A percentile compares a stretch with the other conserved stretches of the same genome.
phyloP scores from a whole-genome alignment of 257 asterid species.

The Solanum stenotomum region DNA sequence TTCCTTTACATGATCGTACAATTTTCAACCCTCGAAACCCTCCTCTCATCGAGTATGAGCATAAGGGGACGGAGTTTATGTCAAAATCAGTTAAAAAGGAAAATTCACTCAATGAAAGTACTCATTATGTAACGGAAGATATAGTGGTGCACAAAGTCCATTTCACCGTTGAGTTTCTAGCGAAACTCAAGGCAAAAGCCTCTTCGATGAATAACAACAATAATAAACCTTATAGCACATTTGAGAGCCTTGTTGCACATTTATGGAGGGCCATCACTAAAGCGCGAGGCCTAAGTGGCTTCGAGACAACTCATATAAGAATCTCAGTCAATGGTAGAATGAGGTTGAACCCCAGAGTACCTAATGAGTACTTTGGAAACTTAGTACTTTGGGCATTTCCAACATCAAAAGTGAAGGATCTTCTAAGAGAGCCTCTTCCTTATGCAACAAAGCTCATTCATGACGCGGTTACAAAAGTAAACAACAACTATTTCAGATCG shows the following conservation, averaged over 20 bases:
- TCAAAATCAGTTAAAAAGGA: conserved; percentile 16
- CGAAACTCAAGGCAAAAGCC: conserved; percentile 50
- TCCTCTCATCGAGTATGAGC: conserved; percentile 49
- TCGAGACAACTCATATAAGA: conserved; percentile 49
- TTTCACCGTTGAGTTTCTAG: conserved; percentile 45
- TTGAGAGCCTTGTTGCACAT: conserved; percentile 77
- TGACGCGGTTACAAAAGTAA: conserved; percentile 42
- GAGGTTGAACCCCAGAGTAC: conserved; percentile 48
- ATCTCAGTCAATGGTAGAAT: conserved; percentile 70
- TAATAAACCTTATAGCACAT: conserved; percentile 53
- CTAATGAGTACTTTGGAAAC: conserved; percentile 68
- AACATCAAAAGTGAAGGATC: conserved; percentile 31
- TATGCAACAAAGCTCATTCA: conserved; percentile 56
- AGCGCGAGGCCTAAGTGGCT: conserved; percentile 47
- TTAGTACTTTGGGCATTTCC: conserved; percentile 84
- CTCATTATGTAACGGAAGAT: conserved; percentile 16
- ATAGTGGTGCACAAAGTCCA: conserved; percentile 50
- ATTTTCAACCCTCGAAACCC: conserved; percentile 52
- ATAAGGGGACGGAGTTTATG: conserved; percentile 50
- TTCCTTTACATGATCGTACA: conserved; percentile 46
- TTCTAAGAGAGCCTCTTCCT: conserved; percentile 30
- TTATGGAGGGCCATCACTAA: conserved; percentile 65
- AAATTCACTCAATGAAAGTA: conserved; percentile 22
- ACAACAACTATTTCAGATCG: conserved; percentile 60
- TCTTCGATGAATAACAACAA: conserved; percentile 21